Conservation (phyloP, 441 rosid genomes). For the Populus hybrid region DNA sequence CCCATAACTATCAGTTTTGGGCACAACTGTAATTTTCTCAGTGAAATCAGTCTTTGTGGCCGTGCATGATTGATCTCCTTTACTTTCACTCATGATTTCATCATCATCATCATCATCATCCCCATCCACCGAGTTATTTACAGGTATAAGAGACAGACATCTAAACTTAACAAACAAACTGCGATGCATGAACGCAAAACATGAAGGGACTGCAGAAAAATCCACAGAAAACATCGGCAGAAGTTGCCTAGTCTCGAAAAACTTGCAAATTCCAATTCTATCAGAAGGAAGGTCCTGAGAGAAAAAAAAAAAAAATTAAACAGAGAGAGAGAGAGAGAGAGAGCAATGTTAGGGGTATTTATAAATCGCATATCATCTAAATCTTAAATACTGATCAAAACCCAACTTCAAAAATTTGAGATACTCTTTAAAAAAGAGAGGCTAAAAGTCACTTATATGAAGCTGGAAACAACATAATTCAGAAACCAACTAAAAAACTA, state of each 20-base stretch:
- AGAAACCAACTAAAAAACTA: not conserved
- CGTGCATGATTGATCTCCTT: slow-evolving; percentile 10
- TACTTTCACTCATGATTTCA: slow-evolving; percentile 22
- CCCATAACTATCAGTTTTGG: slow-evolving; percentile 26
- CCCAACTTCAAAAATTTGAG: too few relatives aligned
- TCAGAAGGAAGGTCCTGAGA: slow-evolving; percentile 52
- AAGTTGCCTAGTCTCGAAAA: slow-evolving; percentile 39
- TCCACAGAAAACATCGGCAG: slow-evolving; percentile 64
- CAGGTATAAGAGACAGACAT: slow-evolving; percentile 33
- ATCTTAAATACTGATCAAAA: too few relatives aligned
- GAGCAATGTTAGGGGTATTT: not conserved
- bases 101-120: slow-evolving; percentile 24
- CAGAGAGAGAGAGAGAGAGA: not conserved
- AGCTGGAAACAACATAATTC: not conserved
- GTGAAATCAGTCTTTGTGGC: slow-evolving; percentile 11
- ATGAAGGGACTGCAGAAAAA: slow-evolving; percentile 65
- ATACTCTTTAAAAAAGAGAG: too few relatives aligned
- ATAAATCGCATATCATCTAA: too few relatives aligned
- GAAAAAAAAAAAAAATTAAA: not conserved
- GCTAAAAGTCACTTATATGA: not conserved
- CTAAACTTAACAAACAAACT: slow-evolving; percentile 28
- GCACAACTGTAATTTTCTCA: slow-evolving; percentile 13
- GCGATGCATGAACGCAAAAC: slow-evolving; percentile 58
- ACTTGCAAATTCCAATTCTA: slow-evolving; percentile 63
- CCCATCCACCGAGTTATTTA: slow-evolving; percentile 30